These are phyloP conservation scores for Stemphylium lycopersici DNA, from an alignment of 2,329 filamentous ascomycete species.

Conservation along the genomic window DNA sequence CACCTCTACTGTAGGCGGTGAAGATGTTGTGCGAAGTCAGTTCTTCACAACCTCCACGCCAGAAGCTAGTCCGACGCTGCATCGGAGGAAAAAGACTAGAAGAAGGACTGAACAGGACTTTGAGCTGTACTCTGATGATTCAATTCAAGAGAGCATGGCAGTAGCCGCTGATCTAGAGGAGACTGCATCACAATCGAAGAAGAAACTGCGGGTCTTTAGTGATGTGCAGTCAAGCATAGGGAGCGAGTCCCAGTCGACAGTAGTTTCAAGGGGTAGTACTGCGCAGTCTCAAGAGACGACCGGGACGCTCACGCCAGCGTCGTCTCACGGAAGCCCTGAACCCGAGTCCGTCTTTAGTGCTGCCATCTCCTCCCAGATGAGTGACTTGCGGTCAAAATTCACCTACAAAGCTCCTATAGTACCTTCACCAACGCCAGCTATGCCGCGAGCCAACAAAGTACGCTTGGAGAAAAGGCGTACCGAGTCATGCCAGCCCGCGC, in stretches of 20 bases:
- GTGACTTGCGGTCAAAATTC: slow-evolving; percentile 41
- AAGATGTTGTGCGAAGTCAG: slow-evolving; percentile 49
- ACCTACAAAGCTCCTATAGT: slow-evolving; percentile 25
- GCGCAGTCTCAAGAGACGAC: slow-evolving; percentile 34
- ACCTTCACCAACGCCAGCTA: slow-evolving; percentile 5
- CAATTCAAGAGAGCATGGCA: slow-evolving; percentile 52
- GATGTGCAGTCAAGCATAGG: slow-evolving; percentile 28
- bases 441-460: slow-evolving; percentile 5
- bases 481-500: slow-evolving; percentile 13
- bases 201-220: slow-evolving; percentile 43
- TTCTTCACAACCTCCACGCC: slow-evolving; percentile 50
- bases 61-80: slow-evolving; percentile 51
- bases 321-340: slow-evolving; percentile 38
- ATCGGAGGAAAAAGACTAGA: slow-evolving; percentile 39
- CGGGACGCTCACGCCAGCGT: slow-evolving; percentile 40
- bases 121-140: slow-evolving; percentile 57
- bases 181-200: slow-evolving; percentile 35
- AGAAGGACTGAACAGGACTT: slow-evolving; percentile 49
- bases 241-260: slow-evolving; percentile 38
- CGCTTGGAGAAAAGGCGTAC: slow-evolving; percentile 14
- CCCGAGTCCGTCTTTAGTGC: slow-evolving; percentile 33
- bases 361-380: slow-evolving; percentile 36
- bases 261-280: slow-evolving; percentile 29
- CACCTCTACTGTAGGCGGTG: slow-evolving; percentile 33
- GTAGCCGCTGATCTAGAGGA: slow-evolving; percentile 44